Evolutionary conservation across 352 stramenopile species (phyloP).

Genomic region (Phytophthora cajani): DNA sequence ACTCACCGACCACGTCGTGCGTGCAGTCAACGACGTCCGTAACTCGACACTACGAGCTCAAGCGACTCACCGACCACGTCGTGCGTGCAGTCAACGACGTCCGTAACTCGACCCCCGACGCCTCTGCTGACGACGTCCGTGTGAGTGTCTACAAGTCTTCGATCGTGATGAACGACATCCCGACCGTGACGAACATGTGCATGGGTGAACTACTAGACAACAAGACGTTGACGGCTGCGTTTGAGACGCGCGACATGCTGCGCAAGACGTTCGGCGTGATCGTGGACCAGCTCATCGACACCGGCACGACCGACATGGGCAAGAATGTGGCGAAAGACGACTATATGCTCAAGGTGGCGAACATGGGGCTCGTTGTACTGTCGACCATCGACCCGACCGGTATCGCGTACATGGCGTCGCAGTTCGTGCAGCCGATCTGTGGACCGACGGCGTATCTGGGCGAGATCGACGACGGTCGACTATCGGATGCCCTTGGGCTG

Average conservation of each 20-base stretch:
- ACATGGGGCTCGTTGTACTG: conserved; percentile 41
- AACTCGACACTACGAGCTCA: conserved; percentile 34
- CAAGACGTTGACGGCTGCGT: conserved; percentile 22
- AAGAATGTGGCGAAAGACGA: conserved; percentile 20
- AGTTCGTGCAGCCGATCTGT: conserved; percentile 46
- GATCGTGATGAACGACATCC: conserved; percentile 24
- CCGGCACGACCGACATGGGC: conserved; percentile 15
- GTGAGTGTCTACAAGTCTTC: conserved; percentile 25
- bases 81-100: conserved; percentile 24
- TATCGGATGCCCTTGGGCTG: conserved; percentile 23
- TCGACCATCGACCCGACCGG: conserved; percentile 41
- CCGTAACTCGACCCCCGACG: conserved; percentile 11
- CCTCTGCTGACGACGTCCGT: conserved; percentile 24
- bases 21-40: conserved; percentile 24
- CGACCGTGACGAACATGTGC: conserved; percentile 21
- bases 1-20: conserved; percentile 28
- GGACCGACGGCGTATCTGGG: conserved; percentile 28
- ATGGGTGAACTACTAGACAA: conserved; percentile 23
- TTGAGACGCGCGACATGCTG: conserved; percentile 26
- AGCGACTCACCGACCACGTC: conserved; percentile 32
- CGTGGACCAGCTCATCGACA: conserved; percentile 27
- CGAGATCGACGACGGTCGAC: conserved; percentile 21
- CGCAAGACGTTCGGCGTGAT: conserved; percentile 33
- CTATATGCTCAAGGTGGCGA: conserved; percentile 38
- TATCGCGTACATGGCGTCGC: conserved; percentile 32